Evolutionary conservation across 495 filamentous ascomycete genomes (phyloP), one percentile per base, ranked within the genome.

Genomic region (Penicillium macrosclerotiorum): DNA sequence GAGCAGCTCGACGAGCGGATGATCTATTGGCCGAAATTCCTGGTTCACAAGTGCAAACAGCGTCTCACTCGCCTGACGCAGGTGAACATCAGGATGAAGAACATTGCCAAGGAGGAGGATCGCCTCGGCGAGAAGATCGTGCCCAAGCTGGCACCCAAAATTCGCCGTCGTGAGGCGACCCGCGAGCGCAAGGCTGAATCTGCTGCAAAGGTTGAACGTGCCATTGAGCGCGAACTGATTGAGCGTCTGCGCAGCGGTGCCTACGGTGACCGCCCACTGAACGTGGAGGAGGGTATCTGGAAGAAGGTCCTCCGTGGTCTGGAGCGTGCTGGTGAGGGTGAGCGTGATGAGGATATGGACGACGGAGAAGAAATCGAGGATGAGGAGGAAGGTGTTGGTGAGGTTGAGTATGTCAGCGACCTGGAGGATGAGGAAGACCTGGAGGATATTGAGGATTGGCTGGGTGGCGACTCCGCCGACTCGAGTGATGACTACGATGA

Each of bases 11-110:
- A 97, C 59, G 79, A 87, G 50, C 78, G 86, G 8, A 78, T 98
- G 37, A 85, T 90, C 55, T 96, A 95, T 79, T 97, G 90, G 85
- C 93, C 93, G 20, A 95, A 96, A 61, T 95, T 95, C 66, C 71
- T 96, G 49, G 69, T 89, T 37, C 94, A 97, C 73, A 95, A 95
- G 69, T 95, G 90, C 81, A 98, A 98, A 73, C 93, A 98, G 72
- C 85, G 93, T 48, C 79, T 98, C 18, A 98, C 93, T 14, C 79
- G 93, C 36, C 75, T 98, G 59, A 94, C 90, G 30, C 94, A 97
- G 72, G 94, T 98, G 7, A 82, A 81, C 7, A 91, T 96, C 40
- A 80, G 90, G 38, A 93, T 88, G 76, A 78, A 83, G 62, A 80
- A 82, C 58, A 68, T 98, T 31, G 88, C 88, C 33, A 86, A 80